Evolutionary conservation across 2,329 filamentous ascomycete genomes (phyloP).

Genomic region (Trichoderma asperellum): DNA sequence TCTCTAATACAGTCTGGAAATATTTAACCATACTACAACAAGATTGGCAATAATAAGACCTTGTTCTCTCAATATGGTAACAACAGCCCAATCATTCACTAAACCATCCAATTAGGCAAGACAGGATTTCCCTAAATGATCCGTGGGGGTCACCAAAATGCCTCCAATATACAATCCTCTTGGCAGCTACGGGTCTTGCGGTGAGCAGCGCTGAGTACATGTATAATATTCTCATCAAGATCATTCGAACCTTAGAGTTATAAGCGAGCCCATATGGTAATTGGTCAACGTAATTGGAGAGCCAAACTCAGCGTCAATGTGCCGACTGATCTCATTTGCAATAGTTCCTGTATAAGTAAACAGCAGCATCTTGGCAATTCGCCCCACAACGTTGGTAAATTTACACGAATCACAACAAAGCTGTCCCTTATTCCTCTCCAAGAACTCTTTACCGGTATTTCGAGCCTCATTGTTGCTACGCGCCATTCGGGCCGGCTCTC

Average conservation of each 20-base stretch:
- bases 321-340: background rate
- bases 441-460: background rate
- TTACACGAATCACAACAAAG: conserved; percentile 14
- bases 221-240: background rate
- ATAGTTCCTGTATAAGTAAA: background rate
- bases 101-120: background rate
- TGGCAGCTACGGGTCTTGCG: background rate
- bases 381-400: conserved; percentile 1
- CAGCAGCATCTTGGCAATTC: background rate
- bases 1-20: too few relatives aligned
- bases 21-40: too few relatives aligned
- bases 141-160: conserved; percentile 3
- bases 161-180: background rate
- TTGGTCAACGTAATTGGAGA: background rate
- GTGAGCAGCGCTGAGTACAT: background rate
- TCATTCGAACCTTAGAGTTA: background rate
- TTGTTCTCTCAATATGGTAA: background rate
- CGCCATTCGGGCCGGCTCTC: conserved; percentile 27
- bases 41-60: background rate
- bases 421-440: background rate
- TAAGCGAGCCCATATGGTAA: background rate
- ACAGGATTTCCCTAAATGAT: background rate
- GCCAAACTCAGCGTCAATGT: background rate
- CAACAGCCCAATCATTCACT: background rate
- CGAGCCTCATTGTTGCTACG: conserved; percentile 6